Percentiles rank a stretch among this genome's conserved stretches.
phyloP scores from a whole-genome alignment of 73 alveolate genomes.

The Tetrahymena thermophila region DNA sequence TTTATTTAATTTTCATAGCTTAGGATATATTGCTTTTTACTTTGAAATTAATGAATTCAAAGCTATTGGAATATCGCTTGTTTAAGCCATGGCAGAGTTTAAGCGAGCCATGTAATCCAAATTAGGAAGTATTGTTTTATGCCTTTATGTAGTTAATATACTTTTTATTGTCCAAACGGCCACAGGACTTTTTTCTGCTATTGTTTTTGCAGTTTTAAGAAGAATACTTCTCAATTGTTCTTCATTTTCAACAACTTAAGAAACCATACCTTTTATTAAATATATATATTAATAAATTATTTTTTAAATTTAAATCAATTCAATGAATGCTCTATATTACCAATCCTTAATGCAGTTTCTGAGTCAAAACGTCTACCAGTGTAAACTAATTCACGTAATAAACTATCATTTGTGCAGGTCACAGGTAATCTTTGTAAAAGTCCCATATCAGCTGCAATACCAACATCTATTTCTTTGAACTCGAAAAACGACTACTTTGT shows the following conservation, averaged over 20 bases:
- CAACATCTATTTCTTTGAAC: constrained; percentile 58
- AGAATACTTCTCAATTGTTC: constrained; percentile 42
- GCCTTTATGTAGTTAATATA: constrained; percentile 32
- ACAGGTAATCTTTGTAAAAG: constrained; percentile 46
- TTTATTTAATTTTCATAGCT: constrained; percentile 23
- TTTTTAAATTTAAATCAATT: too few species aligned
- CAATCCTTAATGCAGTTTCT: constrained; percentile 40
- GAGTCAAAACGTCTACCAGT: constrained; percentile 53
- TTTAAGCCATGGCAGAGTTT: constrained; percentile 33
- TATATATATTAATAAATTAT: neutral
- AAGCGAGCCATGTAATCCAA: constrained; percentile 21
- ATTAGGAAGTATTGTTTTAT: constrained; percentile 48
- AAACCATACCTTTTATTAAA: neutral
- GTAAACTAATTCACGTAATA: constrained; percentile 53
- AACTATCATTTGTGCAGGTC: constrained; percentile 31
- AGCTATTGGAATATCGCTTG: constrained; percentile 43
- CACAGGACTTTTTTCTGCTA: constrained; percentile 55
- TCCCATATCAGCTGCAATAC: constrained; percentile 64
- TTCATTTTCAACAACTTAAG: constrained; percentile 7
- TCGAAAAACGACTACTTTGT: constrained; percentile 50
- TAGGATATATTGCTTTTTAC: constrained; percentile 39
- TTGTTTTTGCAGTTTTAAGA: constrained; percentile 20
- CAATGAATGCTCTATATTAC: constrained; percentile 1
- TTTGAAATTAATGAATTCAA: constrained; percentile 24
- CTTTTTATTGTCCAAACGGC: constrained; percentile 39